Evolutionary conservation across 2,329 filamentous ascomycete species (phyloP), one percentile per base, ranked within the genome.

Genomic region (Bipolaris cookei): DNA sequence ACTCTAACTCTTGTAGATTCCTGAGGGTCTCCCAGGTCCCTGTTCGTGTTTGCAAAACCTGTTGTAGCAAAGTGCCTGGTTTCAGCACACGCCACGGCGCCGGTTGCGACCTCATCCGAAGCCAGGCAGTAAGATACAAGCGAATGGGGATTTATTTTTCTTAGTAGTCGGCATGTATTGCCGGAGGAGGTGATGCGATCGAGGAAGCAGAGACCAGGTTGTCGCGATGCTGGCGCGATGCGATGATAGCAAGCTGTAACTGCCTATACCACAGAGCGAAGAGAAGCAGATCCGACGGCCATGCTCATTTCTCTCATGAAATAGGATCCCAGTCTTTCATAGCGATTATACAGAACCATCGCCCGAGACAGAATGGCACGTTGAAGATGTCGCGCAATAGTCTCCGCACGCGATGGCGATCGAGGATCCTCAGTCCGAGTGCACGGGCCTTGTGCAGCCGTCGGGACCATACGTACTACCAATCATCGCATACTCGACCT

Each of bases 81-180:
- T 57, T 54, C 49, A 53, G 46, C 30, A 18, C 43, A 20, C 23
- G 18, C 42, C 25, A 47, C 28, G 30, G 16, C 44, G 8, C 32
- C 54, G 54, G 54, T 13, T 57, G 38, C 49, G 21, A 43, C 23
- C 20, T 28, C 14, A 47, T 56, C 54, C 54, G 44, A 54, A 14
- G 30, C 37, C 23, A 30, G 46, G 21, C 51, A 28, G 49, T 30
- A 7, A 23, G n/a, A 21, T 32, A 39, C 18, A 25, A 43, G 18
- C 23, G 21, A 38, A 54, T 42, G 23, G 35, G 35, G 42, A 21
- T 23, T 30, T 34, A 6, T 34, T 51, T 41, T 14, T 20, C 16
- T 30, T 37, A 3, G 4, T 35, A 14, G 8, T 37, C 13, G 16
- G 28, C 7, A 13, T n/a, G 42, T 39, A 18, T 53, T 14, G 23